Conservation (phyloP, 352 stramenopile genomes). For the Phytophthora palmivora region DNA sequence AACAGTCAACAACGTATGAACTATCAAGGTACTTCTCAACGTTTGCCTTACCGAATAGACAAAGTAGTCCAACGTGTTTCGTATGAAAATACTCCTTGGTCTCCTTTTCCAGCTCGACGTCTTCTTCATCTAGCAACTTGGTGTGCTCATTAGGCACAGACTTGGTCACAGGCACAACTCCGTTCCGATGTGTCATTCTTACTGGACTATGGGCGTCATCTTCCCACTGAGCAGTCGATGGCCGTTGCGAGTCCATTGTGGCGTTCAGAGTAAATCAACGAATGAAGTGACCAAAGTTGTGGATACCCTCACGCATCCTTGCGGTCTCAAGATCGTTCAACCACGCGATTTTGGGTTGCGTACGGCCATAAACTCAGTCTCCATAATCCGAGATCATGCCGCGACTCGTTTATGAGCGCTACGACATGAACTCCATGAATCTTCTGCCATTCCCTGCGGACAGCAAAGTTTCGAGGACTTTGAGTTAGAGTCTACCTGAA, state of each 20-base stretch:
- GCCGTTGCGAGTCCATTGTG: constrained; percentile 26
- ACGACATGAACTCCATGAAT: too few relatives aligned
- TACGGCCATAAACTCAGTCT: not conserved
- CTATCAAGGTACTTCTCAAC: not conserved
- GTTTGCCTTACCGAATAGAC: constrained; percentile 18
- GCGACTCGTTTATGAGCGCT: constrained; percentile 25
- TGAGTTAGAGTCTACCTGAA: too few relatives aligned
- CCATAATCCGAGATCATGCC: constrained; percentile 14
- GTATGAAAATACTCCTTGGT: constrained; percentile 23
- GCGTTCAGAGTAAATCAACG: constrained; percentile 6
- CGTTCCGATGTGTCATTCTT: constrained; percentile 22
- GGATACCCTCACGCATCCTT: constrained; percentile 7
- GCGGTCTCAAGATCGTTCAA: constrained; percentile 21
- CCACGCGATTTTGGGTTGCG: constrained; percentile 18
- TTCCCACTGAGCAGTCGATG: constrained; percentile 15
- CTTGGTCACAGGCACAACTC: constrained; percentile 29
- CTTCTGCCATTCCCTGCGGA: too few relatives aligned
- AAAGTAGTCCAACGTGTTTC: constrained; percentile 29
- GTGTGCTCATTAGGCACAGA: constrained; percentile 24
- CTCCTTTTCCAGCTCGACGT: constrained; percentile 21
- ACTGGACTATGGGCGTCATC: constrained; percentile 20
- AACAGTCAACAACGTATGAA: too few relatives aligned
- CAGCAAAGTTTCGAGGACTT: too few relatives aligned
- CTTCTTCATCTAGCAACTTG: constrained; percentile 27
- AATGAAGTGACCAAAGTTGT: constrained; percentile 6